Percentiles rank a stretch among this genome's conserved stretches.
Conservation (phyloP, 1,284 basidiomycete genomes). For the Ganoderma leucocontextum region DNA sequence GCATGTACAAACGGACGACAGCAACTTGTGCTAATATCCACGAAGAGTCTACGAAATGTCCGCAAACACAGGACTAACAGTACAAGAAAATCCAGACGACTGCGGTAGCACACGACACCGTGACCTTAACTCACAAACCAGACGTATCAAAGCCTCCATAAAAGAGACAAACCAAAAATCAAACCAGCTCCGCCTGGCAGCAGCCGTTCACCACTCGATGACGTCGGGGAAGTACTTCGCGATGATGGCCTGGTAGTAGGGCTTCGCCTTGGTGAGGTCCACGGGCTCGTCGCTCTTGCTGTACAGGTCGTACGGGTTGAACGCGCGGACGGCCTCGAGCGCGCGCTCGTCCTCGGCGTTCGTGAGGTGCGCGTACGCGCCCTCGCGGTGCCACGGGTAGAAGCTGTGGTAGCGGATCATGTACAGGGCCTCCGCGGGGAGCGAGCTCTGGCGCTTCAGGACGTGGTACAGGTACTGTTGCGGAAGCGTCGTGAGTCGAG, state of each 20-base stretch:
- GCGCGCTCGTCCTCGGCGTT: constrained; percentile 70
- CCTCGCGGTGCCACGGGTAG: constrained; percentile 93
- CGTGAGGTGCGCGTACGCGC: constrained; percentile 82
- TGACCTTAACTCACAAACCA: neutral
- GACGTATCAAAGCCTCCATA: neutral
- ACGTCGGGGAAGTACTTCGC: constrained; percentile 85
- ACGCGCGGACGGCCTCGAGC: constrained; percentile 76
- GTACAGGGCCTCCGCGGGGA: constrained; percentile 84
- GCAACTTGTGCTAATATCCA: neutral
- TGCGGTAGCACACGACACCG: neutral
- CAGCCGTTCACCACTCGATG: constrained; percentile 71
- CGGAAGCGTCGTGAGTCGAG: constrained; percentile 4
- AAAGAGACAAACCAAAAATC: neutral
- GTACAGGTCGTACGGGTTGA: constrained; percentile 93
- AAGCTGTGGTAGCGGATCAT: constrained; percentile 97
- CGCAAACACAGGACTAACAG: neutral
- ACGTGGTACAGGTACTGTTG: constrained; percentile 79
- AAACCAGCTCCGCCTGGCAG: too few relatives aligned
- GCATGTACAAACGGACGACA: neutral
- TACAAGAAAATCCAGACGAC: neutral
- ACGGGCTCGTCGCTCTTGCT: constrained; percentile 85
- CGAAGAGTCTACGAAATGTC: neutral
- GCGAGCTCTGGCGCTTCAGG: constrained; percentile 78
- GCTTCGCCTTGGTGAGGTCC: constrained; percentile 68
- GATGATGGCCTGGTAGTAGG: constrained; percentile 87